Conservation (phyloP, 148 eudicot species). For the Spergularia bocconei region DNA sequence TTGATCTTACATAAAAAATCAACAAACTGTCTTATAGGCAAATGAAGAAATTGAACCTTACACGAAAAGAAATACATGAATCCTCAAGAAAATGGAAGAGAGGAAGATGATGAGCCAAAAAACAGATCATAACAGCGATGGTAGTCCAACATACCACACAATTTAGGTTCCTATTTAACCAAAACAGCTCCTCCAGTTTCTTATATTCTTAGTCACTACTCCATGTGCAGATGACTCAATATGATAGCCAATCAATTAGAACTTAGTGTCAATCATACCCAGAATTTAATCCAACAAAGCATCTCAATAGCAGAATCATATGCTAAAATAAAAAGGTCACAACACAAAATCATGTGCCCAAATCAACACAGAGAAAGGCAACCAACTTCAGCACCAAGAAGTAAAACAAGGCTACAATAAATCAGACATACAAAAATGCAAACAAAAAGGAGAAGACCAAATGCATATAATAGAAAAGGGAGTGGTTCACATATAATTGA, state of each 20-base stretch:
- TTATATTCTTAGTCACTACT: background rate
- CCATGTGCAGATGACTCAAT: too few relatives aligned
- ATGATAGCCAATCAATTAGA: too few relatives aligned
- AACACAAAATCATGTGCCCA: background rate
- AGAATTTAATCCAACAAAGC: background rate
- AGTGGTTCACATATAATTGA: too few relatives aligned
- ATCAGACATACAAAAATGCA: background rate
- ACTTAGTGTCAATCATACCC: background rate
- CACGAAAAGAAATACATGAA: too few relatives aligned
- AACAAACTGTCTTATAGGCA: too few relatives aligned
- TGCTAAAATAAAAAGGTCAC: background rate
- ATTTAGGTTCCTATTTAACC: background rate
- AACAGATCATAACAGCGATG: background rate
- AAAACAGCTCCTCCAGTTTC: background rate
- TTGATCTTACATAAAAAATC: too few relatives aligned
- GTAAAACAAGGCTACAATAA: too few relatives aligned
- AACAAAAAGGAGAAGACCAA: background rate
- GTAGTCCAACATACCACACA: background rate
- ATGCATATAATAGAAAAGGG: too few relatives aligned
- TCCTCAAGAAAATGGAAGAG: background rate
- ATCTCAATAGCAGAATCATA: background rate
- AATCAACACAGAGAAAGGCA: background rate
- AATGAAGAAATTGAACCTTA: too few relatives aligned
- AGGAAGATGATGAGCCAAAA: slow-evolving; percentile 1
- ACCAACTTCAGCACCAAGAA: background rate